Evolutionary conservation across 108 stramenopile genomes (phyloP).

Genomic region (Parmales sp.): DNA sequence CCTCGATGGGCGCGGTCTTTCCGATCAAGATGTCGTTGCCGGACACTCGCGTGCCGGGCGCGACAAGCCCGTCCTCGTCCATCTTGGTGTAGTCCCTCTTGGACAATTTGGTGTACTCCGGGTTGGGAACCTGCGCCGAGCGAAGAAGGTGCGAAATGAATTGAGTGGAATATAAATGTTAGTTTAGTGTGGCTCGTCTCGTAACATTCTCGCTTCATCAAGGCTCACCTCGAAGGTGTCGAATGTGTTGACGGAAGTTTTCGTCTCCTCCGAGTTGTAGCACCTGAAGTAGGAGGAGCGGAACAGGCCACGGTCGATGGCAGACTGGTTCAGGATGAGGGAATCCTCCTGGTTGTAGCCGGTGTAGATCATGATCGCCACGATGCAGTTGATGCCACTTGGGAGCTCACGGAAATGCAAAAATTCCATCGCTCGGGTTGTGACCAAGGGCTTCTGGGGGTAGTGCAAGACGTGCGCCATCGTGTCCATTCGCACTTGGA

Average conservation of each 20-base stretch:
- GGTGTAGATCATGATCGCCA: slow-evolving; percentile 96
- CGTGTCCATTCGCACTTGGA: slow-evolving; percentile 97
- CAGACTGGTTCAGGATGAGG: slow-evolving; percentile 94
- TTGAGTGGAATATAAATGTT: too few species aligned
- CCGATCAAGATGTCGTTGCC: slow-evolving; percentile 94
- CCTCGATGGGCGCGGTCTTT: slow-evolving; percentile 81
- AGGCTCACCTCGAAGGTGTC: slow-evolving; percentile 48
- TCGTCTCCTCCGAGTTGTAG: slow-evolving; percentile 85
- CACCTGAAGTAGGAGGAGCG: slow-evolving; percentile 89
- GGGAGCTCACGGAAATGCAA: slow-evolving; percentile 96
- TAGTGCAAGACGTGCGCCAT: slow-evolving; percentile 98
- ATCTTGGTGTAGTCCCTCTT: slow-evolving; percentile 94
- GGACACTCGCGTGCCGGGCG: slow-evolving; percentile 87
- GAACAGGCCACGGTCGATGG: slow-evolving; percentile 96
- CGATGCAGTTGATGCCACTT: slow-evolving; percentile 90
- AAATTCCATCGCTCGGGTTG: slow-evolving; percentile 95
- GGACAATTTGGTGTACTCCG: too few species aligned
- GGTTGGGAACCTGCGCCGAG: too few species aligned
- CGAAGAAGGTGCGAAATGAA: too few species aligned
- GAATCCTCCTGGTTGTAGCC: slow-evolving; percentile 99
- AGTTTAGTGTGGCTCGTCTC: too few species aligned
- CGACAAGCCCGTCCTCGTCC: slow-evolving; percentile 92
- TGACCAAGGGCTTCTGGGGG: slow-evolving; percentile 96
- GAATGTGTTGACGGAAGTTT: slow-evolving; percentile 46
- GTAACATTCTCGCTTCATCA: slow-evolving; percentile 73